Conservation (phyloP, 352 stramenopile species). For the Pythium phragmitis region DNA sequence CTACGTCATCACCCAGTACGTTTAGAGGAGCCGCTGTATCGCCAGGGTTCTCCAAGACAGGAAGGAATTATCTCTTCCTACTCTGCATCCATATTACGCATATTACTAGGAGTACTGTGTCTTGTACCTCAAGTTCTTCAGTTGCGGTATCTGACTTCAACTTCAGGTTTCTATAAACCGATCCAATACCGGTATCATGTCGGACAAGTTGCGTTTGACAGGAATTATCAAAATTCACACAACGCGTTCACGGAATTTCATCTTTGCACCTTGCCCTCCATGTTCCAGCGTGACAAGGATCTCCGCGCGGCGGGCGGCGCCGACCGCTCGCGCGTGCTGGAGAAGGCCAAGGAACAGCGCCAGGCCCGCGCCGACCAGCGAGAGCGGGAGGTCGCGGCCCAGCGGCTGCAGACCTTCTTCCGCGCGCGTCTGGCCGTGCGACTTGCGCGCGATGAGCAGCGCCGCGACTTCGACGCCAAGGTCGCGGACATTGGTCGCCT, state of each 20-base stretch:
- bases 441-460: neutral
- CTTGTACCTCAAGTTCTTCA: too few relatives aligned
- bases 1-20: constrained; percentile 80
- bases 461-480: constrained; percentile 54
- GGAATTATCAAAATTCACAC: too few relatives aligned
- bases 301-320: constrained; percentile 32
- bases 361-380: constrained; percentile 39
- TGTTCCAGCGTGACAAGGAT: constrained; percentile 59
- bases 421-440: constrained; percentile 34
- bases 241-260: neutral
- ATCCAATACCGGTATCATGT: too few relatives aligned
- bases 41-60: neutral
- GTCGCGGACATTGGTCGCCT: constrained; percentile 52
- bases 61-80: neutral
- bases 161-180: constrained; percentile 31
- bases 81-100: neutral
- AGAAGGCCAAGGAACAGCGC: constrained; percentile 50
- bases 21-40: neutral
- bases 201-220: neutral
- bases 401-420: constrained; percentile 45
- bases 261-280: constrained; percentile 13
- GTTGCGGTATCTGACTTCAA: constrained; percentile 39
- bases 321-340: constrained; percentile 51
- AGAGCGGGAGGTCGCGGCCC: constrained; percentile 35
- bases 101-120: too few relatives aligned